Conservation (phyloP, 495 filamentous ascomycete species). For the Neurospora africana region DNA sequence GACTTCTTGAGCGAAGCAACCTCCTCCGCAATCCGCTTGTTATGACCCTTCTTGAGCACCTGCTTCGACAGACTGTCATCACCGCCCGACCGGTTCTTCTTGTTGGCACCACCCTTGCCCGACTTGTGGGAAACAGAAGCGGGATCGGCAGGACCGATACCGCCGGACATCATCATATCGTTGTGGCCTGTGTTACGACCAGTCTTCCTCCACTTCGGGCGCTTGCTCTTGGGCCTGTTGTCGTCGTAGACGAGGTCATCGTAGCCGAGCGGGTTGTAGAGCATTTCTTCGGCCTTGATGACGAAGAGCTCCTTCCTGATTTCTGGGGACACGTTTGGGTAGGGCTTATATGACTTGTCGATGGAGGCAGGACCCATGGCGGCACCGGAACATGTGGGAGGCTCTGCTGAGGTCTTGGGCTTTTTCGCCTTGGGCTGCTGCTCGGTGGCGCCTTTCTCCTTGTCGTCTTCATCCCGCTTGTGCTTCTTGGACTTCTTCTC, state of each 20-base stretch:
- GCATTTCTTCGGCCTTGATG: slow-evolving; percentile 13
- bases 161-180: slow-evolving; percentile 12
- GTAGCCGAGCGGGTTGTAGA: slow-evolving; percentile 16
- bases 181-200: not conserved
- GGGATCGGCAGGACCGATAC: not conserved
- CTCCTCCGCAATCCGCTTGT: slow-evolving; percentile 4
- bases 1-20: not conserved
- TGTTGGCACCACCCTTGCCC: not conserved
- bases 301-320: not conserved
- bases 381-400: not conserved
- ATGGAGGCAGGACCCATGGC: not conserved
- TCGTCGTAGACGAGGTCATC: slow-evolving; percentile 18
- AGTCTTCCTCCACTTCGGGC: not conserved
- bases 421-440: slow-evolving; percentile 6
- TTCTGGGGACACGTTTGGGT: not conserved
- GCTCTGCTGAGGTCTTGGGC: not conserved
- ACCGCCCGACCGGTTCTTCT: not conserved
- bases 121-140: not conserved
- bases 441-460: not conserved
- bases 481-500: slow-evolving; percentile 3
- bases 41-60: slow-evolving; percentile 8
- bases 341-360: not conserved
- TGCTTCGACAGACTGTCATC: slow-evolving; percentile 4
- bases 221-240: not conserved
- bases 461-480: not conserved